phyloP scores from a whole-genome alignment of 306 rosid species.

The Sicyos edulis region DNA sequence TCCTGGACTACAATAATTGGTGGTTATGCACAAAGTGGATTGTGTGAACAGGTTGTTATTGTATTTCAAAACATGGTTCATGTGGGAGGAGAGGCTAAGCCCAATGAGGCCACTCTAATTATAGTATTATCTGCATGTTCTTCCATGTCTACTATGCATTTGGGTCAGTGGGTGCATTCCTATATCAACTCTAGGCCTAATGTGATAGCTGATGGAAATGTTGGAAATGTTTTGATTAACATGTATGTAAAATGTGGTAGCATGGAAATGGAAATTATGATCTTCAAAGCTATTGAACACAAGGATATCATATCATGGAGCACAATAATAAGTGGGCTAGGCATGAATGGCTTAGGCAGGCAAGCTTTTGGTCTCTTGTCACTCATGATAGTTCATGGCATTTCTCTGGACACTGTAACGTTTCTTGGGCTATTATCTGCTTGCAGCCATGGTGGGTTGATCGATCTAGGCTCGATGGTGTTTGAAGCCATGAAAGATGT shows the following conservation, averaged over 20 bases:
- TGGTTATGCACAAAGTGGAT: constrained; percentile 56
- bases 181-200: constrained; percentile 38
- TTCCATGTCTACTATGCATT: constrained; percentile 49
- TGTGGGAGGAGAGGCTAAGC: no score
- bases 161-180: constrained; percentile 68
- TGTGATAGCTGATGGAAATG: constrained; percentile 34
- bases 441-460: constrained; percentile 54
- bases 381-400: constrained; percentile 58
- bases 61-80: constrained; percentile 53
- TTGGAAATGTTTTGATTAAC: constrained; percentile 71
- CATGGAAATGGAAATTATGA: constrained; percentile 36
- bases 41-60: constrained; percentile 45
- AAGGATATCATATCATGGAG: constrained; percentile 76
- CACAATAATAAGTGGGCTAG: constrained; percentile 58
- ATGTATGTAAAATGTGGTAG: constrained; percentile 68
- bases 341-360: constrained; percentile 61
- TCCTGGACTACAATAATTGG: constrained; percentile 75
- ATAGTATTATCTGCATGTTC: constrained; percentile 61
- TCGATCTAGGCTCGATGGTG: constrained; percentile 37
- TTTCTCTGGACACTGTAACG: constrained; percentile 56
- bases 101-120: constrained; percentile 66
- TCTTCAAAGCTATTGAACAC: constrained; percentile 32
- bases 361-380: constrained; percentile 48
- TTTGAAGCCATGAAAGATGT: constrained; percentile 53
- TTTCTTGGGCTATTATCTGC: constrained; percentile 62